phyloP scores from a whole-genome alignment of 1,284 basidiomycete genomes.

The Tilletia horrida region DNA sequence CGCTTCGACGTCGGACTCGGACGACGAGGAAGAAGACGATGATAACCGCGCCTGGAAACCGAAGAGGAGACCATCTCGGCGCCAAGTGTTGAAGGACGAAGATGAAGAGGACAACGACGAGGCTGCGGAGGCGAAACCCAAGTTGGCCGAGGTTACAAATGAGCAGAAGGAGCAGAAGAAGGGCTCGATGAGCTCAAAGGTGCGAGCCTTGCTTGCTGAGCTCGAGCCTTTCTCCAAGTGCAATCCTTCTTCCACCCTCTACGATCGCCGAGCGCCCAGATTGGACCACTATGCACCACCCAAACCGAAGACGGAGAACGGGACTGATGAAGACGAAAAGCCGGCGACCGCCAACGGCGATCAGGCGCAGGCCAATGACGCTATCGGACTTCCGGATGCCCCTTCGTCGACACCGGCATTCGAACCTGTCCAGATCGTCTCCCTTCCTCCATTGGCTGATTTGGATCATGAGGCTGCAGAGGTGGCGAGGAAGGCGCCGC shows the following conservation, averaged over 20 bases:
- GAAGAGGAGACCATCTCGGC: background rate
- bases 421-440: conserved; percentile 36
- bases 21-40: conserved; percentile 2
- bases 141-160: conserved; percentile 19
- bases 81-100: background rate
- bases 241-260: conserved; percentile 43
- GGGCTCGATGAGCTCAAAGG: conserved; percentile 41
- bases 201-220: conserved; percentile 46
- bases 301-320: conserved; percentile 21
- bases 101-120: conserved; percentile 17
- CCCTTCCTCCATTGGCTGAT: conserved; percentile 21
- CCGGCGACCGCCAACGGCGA: background rate
- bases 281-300: conserved; percentile 39
- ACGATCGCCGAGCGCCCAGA: conserved; percentile 41
- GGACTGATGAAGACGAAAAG: background rate
- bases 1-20: background rate
- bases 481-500: conserved; percentile 29
- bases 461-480: conserved; percentile 9
- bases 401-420: background rate
- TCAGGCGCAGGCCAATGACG: too few species aligned
- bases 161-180: conserved; percentile 21
- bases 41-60: background rate
- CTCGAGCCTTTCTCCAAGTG: conserved; percentile 49
- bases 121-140: conserved; percentile 19
- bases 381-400: background rate